phyloP scores from a whole-genome alignment of 2,329 filamentous ascomycete species.

The Helotiales sp. region DNA sequence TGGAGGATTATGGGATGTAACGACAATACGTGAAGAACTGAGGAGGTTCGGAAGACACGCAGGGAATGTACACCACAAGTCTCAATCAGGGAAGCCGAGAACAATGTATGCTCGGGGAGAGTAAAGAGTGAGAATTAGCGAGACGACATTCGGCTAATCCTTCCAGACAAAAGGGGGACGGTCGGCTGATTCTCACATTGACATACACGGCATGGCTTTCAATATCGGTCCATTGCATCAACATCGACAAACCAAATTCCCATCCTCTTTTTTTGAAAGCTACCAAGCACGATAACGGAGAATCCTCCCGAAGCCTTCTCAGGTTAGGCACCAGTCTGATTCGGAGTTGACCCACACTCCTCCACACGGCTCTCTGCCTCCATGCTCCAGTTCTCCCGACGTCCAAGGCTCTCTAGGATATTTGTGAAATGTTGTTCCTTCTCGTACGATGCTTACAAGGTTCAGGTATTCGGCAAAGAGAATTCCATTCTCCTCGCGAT shows the following conservation, averaged over 20 bases:
- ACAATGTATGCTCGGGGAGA: not conserved
- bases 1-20: not conserved
- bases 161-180: not conserved
- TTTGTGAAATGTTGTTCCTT: slow-evolving; percentile 6
- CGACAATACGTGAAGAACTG: not conserved
- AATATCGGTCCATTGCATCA: not conserved
- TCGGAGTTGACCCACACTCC: slow-evolving; percentile 2
- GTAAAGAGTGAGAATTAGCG: not conserved
- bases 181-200: not conserved
- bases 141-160: not conserved
- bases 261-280: not conserved
- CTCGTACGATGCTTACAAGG: slow-evolving; percentile 11
- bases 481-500: not conserved
- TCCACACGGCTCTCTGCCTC: not conserved
- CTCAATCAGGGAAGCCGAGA: not conserved
- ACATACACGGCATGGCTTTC: not conserved
- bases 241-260: not conserved
- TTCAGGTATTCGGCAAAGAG: slow-evolving; percentile 6
- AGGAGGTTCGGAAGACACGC: not conserved
- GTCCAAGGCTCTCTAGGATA: slow-evolving; percentile 6
- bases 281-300: not conserved
- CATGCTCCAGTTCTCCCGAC: slow-evolving; percentile 3
- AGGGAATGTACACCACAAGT: not conserved
- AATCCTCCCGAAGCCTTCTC: not conserved
- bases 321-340: slow-evolving; percentile 2